Evolutionary conservation across 1,284 basidiomycete genomes (phyloP), one percentile per base, ranked within the genome.

Genomic region (Butyriboletus appendiculatus): DNA sequence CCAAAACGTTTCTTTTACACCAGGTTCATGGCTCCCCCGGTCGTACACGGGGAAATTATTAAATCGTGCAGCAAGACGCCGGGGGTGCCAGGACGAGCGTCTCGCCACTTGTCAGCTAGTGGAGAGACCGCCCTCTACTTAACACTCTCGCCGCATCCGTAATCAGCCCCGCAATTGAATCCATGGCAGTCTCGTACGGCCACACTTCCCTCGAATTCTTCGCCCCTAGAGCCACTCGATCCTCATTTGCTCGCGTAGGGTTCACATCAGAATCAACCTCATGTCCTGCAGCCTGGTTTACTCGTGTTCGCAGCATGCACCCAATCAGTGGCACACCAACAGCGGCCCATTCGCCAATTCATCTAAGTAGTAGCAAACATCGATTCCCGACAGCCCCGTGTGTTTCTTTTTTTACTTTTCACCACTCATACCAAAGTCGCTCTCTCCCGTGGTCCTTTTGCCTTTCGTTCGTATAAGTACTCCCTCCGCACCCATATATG

Each of bases 261-360:
- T 69, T 57, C 67, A 58, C 67, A 67, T 67, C 65, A 67, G 53
- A 68, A 67, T 55, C 57, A 34, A 67, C 69, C 71, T 72, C 70
- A 72, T 69, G 67, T 46, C 55, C n/a, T 69, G 58, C 71, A 72
- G 56, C 69, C 71, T 67, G 71, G 67, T 63, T 63, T 58, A 72
- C 68, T 69, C 68, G 68, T 69, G 68, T 69, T 68, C 59, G 54
- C 65, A 60, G 68, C 71, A 59, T 69, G 68, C 56, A 58, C 60
- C 35, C 26, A 33, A 35, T 67, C 47, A 48, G 43, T 65, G 64
- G 58, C 57, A 67, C 54, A 60, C 53, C 64, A 24, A 60, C 62
- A 55, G 53, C n/a, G n/a, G n/a, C 58, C 65, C 56, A 57, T 58
- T 58, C 53, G 45, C 64, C 66, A 59, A 58, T 67, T 69, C 62